Evolutionary conservation across 768 basidiomycete species (phyloP).

Genomic region (Mycena crocata): DNA sequence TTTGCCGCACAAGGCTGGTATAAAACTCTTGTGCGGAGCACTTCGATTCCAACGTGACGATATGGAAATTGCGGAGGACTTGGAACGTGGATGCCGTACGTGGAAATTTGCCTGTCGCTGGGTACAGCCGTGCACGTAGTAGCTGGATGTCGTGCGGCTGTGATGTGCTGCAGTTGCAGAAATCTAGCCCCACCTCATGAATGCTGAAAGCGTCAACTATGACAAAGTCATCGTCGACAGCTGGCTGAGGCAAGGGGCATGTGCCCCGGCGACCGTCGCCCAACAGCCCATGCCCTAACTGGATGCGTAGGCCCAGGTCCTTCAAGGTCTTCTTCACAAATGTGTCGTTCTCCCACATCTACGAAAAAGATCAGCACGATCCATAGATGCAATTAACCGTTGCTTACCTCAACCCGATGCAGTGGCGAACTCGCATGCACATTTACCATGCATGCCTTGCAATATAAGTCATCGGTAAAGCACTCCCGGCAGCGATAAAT

Average conservation of each 20-base stretch:
- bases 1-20: background rate
- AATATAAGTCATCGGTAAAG: slow-evolving; percentile 27
- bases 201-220: background rate
- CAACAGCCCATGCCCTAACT: background rate
- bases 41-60: background rate
- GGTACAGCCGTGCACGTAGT: background rate
- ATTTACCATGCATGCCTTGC: slow-evolving; percentile 28
- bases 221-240: background rate
- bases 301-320: background rate
- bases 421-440: slow-evolving; percentile 22
- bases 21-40: background rate
- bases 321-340: background rate
- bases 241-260: background rate
- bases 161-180: background rate
- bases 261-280: background rate
- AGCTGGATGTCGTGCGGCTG: background rate
- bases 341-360: slow-evolving; percentile 27
- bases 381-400: background rate
- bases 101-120: background rate
- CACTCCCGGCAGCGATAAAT: slow-evolving; percentile 31
- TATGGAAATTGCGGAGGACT: background rate
- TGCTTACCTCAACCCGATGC: slow-evolving; percentile 33
- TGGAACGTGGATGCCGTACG: background rate
- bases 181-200: background rate
- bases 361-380: background rate